Evolutionary conservation across 139 green algal species (phyloP).

Genomic region (Closterium sp.): DNA sequence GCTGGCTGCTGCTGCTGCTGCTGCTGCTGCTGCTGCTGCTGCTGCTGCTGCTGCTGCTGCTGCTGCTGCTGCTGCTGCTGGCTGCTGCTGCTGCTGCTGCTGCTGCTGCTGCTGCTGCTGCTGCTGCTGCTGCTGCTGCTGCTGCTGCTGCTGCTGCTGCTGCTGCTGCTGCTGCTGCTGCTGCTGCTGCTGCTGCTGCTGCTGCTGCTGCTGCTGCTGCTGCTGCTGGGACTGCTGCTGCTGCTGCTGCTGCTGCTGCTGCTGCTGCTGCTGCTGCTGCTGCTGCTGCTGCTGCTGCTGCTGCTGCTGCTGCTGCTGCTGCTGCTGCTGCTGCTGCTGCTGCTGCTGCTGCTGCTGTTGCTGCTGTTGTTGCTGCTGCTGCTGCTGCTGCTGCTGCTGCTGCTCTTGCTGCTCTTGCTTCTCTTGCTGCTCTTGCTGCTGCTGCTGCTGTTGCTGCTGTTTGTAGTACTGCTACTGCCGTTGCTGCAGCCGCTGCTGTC

Average conservation of each 20-base stretch:
- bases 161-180: neutral
- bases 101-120: neutral
- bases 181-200: neutral
- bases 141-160: neutral
- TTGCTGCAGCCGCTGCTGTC: neutral
- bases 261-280: neutral
- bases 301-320: neutral
- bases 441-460: conserved; percentile 8
- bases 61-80: neutral
- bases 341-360: neutral
- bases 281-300: neutral
- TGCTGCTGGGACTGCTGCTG: neutral
- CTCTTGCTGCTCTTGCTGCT: neutral
- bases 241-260: neutral
- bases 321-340: neutral
- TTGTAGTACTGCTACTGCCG: neutral
- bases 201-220: neutral
- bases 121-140: neutral
- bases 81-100: neutral
- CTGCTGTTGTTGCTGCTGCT: conserved; percentile 3
- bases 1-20: neutral
- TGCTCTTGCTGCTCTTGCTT: too few species aligned
- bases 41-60: neutral
- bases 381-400: neutral
- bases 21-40: neutral